A percentile compares a stretch with the other conserved stretches of the same genome.
Conservation (phyloP, 345 rosid species). For the Cardiospermum halicacabum region DNA sequence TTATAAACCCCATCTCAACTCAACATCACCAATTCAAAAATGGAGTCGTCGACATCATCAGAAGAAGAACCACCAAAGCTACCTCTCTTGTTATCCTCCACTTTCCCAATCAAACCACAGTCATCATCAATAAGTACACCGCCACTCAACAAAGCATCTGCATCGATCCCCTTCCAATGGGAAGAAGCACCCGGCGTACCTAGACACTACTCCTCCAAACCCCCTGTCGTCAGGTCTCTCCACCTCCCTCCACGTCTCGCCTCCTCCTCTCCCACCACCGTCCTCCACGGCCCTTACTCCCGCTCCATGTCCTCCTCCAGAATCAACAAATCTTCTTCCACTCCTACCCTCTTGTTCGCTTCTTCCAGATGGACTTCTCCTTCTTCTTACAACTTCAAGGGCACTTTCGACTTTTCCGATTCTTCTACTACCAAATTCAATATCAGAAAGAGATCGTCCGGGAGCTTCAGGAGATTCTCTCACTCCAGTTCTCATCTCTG, state of each 20-base stretch:
- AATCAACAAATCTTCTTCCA: conserved; percentile 14
- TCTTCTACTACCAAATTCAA: conserved; percentile 28
- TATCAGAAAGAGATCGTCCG: conserved; percentile 41
- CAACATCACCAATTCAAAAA: no score
- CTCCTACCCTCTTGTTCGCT: conserved; percentile 27
- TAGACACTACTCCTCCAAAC: conserved; percentile 25
- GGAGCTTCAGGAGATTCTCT: conserved; percentile 36
- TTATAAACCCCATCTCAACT: no score
- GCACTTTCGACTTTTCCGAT: conserved; percentile 25
- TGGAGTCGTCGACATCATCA: no score
- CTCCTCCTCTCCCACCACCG: conserved; percentile 46
- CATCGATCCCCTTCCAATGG: conserved; percentile 79
- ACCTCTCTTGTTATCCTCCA: conserved; percentile 30
- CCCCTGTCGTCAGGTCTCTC: conserved; percentile 32
- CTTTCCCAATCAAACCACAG: conserved; percentile 37
- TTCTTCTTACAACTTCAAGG: conserved; percentile 4
- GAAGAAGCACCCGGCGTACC: conserved; percentile 96
- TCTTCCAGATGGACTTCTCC: conserved; percentile 42
- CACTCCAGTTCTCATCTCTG: conserved; percentile 39
- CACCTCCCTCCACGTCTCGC: conserved; percentile 67
- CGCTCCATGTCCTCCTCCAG: conserved; percentile 29
- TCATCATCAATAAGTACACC: conserved; percentile 46
- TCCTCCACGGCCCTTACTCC: conserved; percentile 49
- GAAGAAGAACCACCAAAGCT: conserved; percentile 49
- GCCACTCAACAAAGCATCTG: conserved; percentile 48